Percentiles rank a stretch among this genome's conserved stretches.
phyloP scores from a whole-genome alignment of 495 filamentous ascomycete genomes.

The Aspergillus taichungensis region DNA sequence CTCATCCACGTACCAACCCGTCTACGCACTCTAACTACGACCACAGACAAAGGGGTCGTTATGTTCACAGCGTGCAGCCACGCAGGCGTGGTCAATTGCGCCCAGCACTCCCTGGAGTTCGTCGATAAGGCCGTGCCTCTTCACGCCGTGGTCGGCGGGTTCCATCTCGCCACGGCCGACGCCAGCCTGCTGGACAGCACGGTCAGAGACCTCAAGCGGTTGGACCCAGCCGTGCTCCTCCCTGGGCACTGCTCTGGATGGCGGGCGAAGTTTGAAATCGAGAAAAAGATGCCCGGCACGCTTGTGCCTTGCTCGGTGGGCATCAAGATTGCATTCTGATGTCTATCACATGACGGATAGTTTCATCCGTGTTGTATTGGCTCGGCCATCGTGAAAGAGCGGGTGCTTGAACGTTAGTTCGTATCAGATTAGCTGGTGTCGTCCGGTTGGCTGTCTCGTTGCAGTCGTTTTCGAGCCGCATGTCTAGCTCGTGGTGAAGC shows the following conservation, averaged over 20 bases:
- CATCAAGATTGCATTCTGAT: constrained; percentile 38
- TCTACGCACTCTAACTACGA: not conserved
- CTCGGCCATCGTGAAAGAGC: too few relatives aligned
- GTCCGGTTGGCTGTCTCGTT: too few relatives aligned
- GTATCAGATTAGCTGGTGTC: too few relatives aligned
- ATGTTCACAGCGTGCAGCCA: constrained; percentile 57
- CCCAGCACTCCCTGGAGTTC: constrained; percentile 39
- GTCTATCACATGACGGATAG: not conserved
- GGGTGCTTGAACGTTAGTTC: too few relatives aligned
- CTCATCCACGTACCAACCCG: too few relatives aligned
- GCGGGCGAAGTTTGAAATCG: constrained; percentile 52
- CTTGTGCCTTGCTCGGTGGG: constrained; percentile 51
- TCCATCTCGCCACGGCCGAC: constrained; percentile 46
- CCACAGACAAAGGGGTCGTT: constrained; percentile 46
- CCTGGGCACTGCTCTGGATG: constrained; percentile 56
- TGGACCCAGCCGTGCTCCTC: constrained; percentile 46
- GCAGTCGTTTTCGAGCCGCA: too few relatives aligned
- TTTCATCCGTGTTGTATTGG: too few relatives aligned
- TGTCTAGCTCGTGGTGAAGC: too few relatives aligned
- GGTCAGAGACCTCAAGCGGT: constrained; percentile 40
- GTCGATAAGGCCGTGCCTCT: constrained; percentile 32
- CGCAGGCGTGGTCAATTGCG: constrained; percentile 50
- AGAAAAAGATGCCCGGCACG: constrained; percentile 46
- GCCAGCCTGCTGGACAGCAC: constrained; percentile 37
- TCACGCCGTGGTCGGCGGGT: constrained; percentile 52